phyloP scores from a whole-genome alignment of 495 filamentous ascomycete genomes.

The Cryomyces minteri region DNA sequence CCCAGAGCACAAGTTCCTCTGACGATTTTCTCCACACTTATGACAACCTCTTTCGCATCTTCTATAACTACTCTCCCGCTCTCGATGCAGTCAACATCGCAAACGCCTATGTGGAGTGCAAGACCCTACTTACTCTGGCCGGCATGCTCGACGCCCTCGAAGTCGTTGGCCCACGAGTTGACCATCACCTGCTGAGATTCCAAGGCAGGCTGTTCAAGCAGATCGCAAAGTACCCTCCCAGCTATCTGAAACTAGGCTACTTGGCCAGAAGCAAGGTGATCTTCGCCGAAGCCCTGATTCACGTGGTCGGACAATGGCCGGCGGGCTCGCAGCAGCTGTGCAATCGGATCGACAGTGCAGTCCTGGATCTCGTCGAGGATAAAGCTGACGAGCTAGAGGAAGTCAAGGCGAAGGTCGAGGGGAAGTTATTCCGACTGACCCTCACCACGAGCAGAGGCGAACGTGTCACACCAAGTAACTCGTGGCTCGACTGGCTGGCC shows the following conservation, averaged over 20 bases:
- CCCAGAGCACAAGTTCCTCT: constrained; percentile 23
- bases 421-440: constrained; percentile 58
- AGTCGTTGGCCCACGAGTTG: constrained; percentile 75
- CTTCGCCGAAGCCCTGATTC: constrained; percentile 73
- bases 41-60: constrained; percentile 80
- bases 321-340: constrained; percentile 56
- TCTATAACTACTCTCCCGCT: constrained; percentile 74
- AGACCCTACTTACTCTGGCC: constrained; percentile 62
- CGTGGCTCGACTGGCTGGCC: constrained; percentile 74
- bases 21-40: constrained; percentile 70
- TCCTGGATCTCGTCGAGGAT: constrained; percentile 78
- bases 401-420: constrained; percentile 48
- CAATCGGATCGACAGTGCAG: constrained; percentile 44
- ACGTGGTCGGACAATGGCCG: constrained; percentile 88
- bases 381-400: constrained; percentile 54
- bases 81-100: constrained; percentile 76
- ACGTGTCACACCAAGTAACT: constrained; percentile 54
- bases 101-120: constrained; percentile 80
- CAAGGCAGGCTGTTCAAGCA: constrained; percentile 80
- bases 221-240: constrained; percentile 83
- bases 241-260: constrained; percentile 78
- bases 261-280: constrained; percentile 69
- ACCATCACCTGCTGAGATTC: constrained; percentile 84
- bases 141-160: constrained; percentile 84
- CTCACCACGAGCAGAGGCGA: constrained; percentile 67